Conservation (phyloP, 371 early-diverging fungal genomes). For the Mortierella sp. region DNA sequence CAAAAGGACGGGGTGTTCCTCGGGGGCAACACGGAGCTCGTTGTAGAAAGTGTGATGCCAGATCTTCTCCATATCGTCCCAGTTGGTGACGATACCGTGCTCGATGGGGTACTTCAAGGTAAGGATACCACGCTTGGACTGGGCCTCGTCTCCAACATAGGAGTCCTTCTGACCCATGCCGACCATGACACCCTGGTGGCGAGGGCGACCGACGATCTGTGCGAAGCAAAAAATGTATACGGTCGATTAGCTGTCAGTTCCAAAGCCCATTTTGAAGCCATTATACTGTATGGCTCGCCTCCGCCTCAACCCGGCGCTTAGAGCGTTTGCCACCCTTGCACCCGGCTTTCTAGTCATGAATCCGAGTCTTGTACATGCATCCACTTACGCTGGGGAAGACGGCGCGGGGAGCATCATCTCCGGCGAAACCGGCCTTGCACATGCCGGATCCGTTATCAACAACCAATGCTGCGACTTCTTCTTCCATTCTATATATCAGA, state of each 20-base stretch:
- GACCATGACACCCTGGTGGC: constrained; percentile 95
- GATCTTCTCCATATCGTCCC: constrained; percentile 97
- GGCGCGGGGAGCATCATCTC: constrained; percentile 93
- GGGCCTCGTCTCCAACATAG: constrained; percentile 93
- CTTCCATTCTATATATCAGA: constrained; percentile 11
- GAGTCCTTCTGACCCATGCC: constrained; percentile 94
- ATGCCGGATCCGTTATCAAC: constrained; percentile 91
- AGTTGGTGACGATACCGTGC: constrained; percentile 95
- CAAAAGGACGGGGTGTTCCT: constrained; percentile 97
- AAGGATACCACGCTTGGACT: constrained; percentile 91
- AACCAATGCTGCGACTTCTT: constrained; percentile 42
- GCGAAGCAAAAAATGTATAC: background rate
- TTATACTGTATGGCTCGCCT: no score
- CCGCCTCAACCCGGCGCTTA: no score
- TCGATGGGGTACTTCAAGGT: constrained; percentile 94
- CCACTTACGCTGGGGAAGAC: constrained; percentile 81
- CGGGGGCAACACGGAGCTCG: constrained; percentile 90
- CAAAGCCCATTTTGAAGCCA: no score
- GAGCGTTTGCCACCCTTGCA: background rate
- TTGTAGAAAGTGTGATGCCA: constrained; percentile 95
- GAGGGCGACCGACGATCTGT: constrained; percentile 91
- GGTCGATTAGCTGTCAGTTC: background rate
- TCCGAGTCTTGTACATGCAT: background rate
- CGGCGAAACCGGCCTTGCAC: constrained; percentile 97
- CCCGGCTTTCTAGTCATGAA: background rate